These are phyloP conservation scores for Metschnikowia noctiluminum DNA, from an alignment of 805 yeast species.

Conservation along the genomic window DNA sequence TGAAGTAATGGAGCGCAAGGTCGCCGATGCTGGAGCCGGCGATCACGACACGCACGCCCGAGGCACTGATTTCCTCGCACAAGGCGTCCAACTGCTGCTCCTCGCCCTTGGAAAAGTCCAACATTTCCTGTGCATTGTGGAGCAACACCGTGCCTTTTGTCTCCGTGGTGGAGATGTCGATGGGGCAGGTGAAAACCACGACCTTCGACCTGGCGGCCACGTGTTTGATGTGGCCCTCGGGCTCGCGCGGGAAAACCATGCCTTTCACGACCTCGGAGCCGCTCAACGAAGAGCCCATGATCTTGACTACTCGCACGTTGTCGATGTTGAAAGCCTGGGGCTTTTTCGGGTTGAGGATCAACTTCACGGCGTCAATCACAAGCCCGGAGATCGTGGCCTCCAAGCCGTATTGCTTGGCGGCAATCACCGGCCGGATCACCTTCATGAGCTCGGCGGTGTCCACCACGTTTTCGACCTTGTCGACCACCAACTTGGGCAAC, in stretches of 20 bases:
- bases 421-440: slow-evolving; percentile 80
- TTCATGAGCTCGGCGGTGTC: slow-evolving; percentile 58
- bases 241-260: slow-evolving; percentile 97
- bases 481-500: slow-evolving; percentile 63
- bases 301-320: slow-evolving; percentile 90
- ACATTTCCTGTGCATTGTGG: slow-evolving; percentile 95
- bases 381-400: slow-evolving; percentile 75
- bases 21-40: slow-evolving; percentile 97
- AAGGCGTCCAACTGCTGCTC: slow-evolving; percentile 87
- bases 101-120: slow-evolving; percentile 93
- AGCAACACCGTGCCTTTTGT: slow-evolving; percentile 95
- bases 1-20: slow-evolving; percentile 86
- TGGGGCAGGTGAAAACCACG: slow-evolving; percentile 89
- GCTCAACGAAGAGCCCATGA: slow-evolving; percentile 83
- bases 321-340: slow-evolving; percentile 81
- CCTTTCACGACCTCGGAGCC: slow-evolving; percentile 85
- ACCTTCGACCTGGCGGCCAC: slow-evolving; percentile 66
- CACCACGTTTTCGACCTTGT: slow-evolving; percentile 55
- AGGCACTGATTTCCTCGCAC: slow-evolving; percentile 75
- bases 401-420: slow-evolving; percentile 89
- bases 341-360: slow-evolving; percentile 65
- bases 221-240: slow-evolving; percentile 85
- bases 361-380: slow-evolving; percentile 80
- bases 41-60: slow-evolving; percentile 83
- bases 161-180: slow-evolving; percentile 94